phyloP scores from a whole-genome alignment of 2,329 filamentous ascomycete species.

The Aspergillus quadricinctus region DNA sequence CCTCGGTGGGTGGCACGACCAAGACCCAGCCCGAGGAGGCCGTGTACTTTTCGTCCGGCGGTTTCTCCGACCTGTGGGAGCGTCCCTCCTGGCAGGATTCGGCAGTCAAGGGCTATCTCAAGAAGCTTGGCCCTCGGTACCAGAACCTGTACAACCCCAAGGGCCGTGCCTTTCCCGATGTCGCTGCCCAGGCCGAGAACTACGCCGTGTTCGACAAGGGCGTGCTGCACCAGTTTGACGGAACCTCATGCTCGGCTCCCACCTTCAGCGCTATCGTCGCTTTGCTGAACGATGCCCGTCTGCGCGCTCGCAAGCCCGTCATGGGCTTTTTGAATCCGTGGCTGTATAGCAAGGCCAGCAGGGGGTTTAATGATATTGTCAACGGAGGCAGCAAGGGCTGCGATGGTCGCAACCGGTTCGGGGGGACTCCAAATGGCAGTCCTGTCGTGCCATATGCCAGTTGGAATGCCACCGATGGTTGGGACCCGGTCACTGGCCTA shows the following conservation, averaged over 20 bases:
- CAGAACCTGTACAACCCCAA: conserved; percentile 28
- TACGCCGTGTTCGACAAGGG: conserved; percentile 32
- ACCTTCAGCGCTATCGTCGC: conserved; percentile 56
- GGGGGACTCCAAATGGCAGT: conserved; percentile 33
- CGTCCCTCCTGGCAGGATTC: conserved; percentile 30
- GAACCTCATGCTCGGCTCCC: conserved; percentile 52
- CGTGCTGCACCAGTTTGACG: conserved; percentile 25
- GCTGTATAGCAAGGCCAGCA: conserved; percentile 47
- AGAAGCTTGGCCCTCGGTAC: conserved; percentile 21
- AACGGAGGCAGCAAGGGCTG: conserved; percentile 46
- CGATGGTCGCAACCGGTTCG: conserved; percentile 40
- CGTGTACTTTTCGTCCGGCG: conserved; percentile 39
- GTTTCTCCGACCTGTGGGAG: conserved; percentile 38
- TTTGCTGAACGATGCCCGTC: conserved; percentile 59
- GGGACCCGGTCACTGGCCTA: conserved; percentile 49
- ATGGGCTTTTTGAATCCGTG: conserved; percentile 60
- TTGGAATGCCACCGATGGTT: conserved; percentile 49
- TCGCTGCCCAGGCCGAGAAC: conserved; percentile 34
- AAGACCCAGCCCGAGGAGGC: conserved; percentile 35
- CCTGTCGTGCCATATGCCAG: conserved; percentile 44
- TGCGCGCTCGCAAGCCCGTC: conserved; percentile 46
- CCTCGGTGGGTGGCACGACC: conserved; percentile 41
- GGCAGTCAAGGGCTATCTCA: conserved; percentile 34
- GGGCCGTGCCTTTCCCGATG: conserved; percentile 40
- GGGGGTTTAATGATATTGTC: conserved; percentile 47